Evolutionary conservation across 305 asterid genomes (phyloP).

Genomic region (Fraxinus xanthoxyloides): DNA sequence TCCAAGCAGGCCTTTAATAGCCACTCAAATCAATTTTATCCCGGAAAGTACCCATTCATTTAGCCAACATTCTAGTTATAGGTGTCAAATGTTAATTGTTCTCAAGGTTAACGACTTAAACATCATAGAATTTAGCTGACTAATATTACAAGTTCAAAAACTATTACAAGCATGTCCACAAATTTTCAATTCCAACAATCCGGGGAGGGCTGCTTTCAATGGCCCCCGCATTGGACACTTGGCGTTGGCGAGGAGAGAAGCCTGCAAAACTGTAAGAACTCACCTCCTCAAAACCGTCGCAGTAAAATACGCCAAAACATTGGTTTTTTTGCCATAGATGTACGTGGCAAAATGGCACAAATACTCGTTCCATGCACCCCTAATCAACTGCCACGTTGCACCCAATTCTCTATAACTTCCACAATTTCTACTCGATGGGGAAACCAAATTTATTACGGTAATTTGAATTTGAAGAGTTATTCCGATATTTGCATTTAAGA

Average conservation of each 20-base stretch:
- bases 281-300: background rate
- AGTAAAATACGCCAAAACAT: background rate
- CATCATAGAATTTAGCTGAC: too few species aligned
- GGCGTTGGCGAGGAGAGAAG: slow-evolving; percentile 5
- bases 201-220: background rate
- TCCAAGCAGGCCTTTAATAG: too few species aligned
- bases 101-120: too few species aligned
- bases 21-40: background rate
- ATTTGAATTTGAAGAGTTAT: background rate
- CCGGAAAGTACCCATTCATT: background rate
- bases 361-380: slow-evolving; percentile 25
- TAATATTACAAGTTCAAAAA: too few species aligned
- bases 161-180: too few species aligned
- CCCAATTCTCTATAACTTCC: background rate
- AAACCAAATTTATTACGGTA: background rate
- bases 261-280: slow-evolving; percentile 16
- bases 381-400: slow-evolving; percentile 24
- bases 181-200: too few species aligned
- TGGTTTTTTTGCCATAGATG: background rate
- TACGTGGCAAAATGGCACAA: slow-evolving; percentile 18
- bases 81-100: background rate
- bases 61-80: too few species aligned
- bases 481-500: background rate
- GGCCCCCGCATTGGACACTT: background rate
- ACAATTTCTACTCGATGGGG: background rate